Conservation (phyloP, 805 yeast genomes). For the Candida chilensis region DNA sequence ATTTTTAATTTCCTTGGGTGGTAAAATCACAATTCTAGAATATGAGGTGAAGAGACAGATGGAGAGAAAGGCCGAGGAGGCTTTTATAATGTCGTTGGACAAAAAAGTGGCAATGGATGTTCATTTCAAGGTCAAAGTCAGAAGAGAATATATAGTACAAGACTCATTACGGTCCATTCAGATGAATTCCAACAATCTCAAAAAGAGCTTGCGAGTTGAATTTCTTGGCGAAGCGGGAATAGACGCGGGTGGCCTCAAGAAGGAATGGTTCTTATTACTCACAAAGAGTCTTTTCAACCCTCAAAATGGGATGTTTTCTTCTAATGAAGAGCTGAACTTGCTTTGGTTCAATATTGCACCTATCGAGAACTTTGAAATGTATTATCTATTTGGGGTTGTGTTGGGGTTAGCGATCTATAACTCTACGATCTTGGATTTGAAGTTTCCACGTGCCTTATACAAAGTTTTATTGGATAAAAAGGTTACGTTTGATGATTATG, state of each 20-base stretch:
- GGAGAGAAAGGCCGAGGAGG: conserved; percentile 86
- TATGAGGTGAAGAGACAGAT: conserved; percentile 73
- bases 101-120: conserved; percentile 55
- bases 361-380: conserved; percentile 39
- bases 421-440: conserved; percentile 75
- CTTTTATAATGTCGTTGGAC: conserved; percentile 69
- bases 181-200: conserved; percentile 46
- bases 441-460: conserved; percentile 69
- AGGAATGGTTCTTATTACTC: conserved; percentile 85
- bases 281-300: conserved; percentile 66
- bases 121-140: conserved; percentile 56
- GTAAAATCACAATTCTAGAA: conserved; percentile 73
- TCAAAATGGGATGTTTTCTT: conserved; percentile 53
- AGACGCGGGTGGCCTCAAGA: conserved; percentile 91
- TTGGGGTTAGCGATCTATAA: conserved; percentile 88
- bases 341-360: conserved; percentile 67
- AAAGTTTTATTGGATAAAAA: conserved; percentile 57
- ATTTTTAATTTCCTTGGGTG: conserved; percentile 70
- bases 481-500: conserved; percentile 53
- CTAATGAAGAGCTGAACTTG: conserved; percentile 58
- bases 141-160: conserved; percentile 56
- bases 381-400: conserved; percentile 75
- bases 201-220: conserved; percentile 69
- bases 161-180: conserved; percentile 69
- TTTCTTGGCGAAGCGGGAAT: conserved; percentile 87